Base-by-base conservation (phyloP, 2,329 filamentous ascomycete genomes). In the Lachnellula occidentalis region DNA sequence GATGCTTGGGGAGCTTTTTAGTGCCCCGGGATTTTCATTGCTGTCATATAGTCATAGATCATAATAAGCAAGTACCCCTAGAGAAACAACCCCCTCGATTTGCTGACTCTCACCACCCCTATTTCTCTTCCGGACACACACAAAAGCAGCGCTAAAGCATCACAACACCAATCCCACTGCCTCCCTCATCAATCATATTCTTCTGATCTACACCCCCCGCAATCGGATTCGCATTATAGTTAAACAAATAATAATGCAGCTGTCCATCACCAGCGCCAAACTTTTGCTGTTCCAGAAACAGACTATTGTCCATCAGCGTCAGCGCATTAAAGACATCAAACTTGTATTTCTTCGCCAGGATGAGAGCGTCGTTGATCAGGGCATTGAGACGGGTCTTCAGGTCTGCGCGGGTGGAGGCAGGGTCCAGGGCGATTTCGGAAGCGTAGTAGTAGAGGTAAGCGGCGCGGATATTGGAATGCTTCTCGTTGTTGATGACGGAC, bases 401-500 rank as follows among this genome's bases (percentile, higher is more conserved):
- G 31, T 82, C 82, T 15, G 71, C 53, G 62, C 75, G 78, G 64
- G 83, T 74, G 8, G 76, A 66, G 4, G 82, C 76, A 43, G 76
- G 72, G 2, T 73, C 68, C 60, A 96, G 87, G 11, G 86, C 92
- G 5, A 81, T 76, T 66, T 96, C 90, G 6, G 87, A 88, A 54
- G 89, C 94, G 70, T 99, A 99, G 78, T 99, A 99, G 76, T 92
- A 99, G 53, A 97, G 81, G 73, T 99, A 99, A 31, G 94, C 94
- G 3, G 92, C 94, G 61, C 86, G 87, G 66, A 99, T 85, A 54
- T 84, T 82, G 56, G 83, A 80, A 74, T 95, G 87, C 70, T 88
- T 88, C 45, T 82, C 76, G 67, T 90, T 84, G 63, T 87, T 85
- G 66, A 99, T 95, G 55, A 96, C 88, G 1, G 90, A 94, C 15